Percentiles rank a stretch among this genome's conserved stretches.
Conservation (phyloP, 192 early-diverging fungal genomes). For the Coemansia sp. region DNA sequence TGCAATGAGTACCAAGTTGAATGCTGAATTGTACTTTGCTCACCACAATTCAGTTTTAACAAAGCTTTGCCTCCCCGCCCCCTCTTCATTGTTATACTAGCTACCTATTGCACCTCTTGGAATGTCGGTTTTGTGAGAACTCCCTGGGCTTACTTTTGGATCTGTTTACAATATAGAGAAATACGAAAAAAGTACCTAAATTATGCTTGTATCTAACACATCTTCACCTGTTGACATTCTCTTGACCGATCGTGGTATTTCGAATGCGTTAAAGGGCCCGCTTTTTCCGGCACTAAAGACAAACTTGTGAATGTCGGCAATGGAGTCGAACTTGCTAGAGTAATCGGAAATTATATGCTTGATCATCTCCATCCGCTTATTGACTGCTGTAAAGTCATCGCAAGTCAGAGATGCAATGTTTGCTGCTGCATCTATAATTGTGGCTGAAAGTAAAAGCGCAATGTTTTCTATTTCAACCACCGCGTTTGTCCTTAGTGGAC, state of each 20-base stretch:
- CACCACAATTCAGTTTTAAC: not conserved
- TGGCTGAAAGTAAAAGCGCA: constrained; percentile 40
- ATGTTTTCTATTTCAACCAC: constrained; percentile 32
- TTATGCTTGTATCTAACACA: not conserved
- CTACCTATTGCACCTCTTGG: not conserved
- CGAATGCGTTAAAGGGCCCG: constrained; percentile 33
- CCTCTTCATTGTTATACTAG: not conserved
- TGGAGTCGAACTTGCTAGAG: constrained; percentile 12
- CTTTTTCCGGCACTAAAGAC: constrained; percentile 41
- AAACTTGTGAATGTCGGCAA: constrained; percentile 36
- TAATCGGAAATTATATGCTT: constrained; percentile 32
- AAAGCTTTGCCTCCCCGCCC: not conserved
- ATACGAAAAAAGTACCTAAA: not conserved
- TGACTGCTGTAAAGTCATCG: constrained; percentile 48
- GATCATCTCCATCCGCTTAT: constrained; percentile 41
- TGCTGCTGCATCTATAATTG: constrained; percentile 41
- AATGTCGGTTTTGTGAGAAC: not conserved
- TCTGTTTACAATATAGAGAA: not conserved
- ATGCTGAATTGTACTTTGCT: not conserved
- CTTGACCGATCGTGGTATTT: constrained; percentile 11
- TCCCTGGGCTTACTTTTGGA: not conserved
- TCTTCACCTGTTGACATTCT: not conserved
- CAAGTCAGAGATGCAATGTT: constrained; percentile 48
- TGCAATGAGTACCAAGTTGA: no score
- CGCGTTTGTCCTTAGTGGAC: constrained; percentile 39